Evolutionary conservation across 2,329 filamentous ascomycete genomes (phyloP), one percentile per base, ranked within the genome.

Genomic region (Fusarium neocosmosporiellum): DNA sequence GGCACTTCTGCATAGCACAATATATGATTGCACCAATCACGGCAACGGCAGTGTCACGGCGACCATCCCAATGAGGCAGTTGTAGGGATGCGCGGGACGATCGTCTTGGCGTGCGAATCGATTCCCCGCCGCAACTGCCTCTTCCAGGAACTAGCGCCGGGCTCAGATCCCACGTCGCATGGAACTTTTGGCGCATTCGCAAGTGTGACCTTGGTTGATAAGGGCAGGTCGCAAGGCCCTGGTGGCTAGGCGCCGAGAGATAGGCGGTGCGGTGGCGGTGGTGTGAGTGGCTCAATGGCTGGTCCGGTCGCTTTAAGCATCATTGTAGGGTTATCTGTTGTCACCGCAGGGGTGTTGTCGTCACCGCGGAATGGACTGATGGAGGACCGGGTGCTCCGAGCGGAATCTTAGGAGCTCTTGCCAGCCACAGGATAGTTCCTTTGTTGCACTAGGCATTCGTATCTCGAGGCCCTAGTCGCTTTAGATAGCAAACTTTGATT

Each of bases 191-290:
- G 53, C 63, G 59, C 29, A 66, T 70, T 70, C 53, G 58, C 60
- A 64, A 65, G 63, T 46, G 36, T 62, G 39, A 37, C 59, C 75
- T 76, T 75, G 64, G 65, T 75, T 77, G 65, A 77, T 76, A 77
- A 77, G 34, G 75, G 75, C 75, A 77, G 75, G 75, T 77, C 67
- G 61, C 61, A 77, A 43, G 66, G 58, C 39, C 27, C n/a, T 16
- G 27, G 50, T 53, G 53, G 55, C 62, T 55, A 29, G 29, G 46
- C 46, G 50, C 59, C 59, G 61, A 59, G 62, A 60, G 54, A 48
- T 41, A 57, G 64, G 61, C 61, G 39, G 20, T 43, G 5, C 24
- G 20, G 34, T 36, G 16, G 24, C n/a, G 27, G 16, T 10, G 22
- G 27, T n/a, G 13, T 31, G 13, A 33, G 27, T 34, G 29, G 41